These are phyloP conservation scores for Coemansia sp. DNA, from an alignment of 192 early-diverging fungal genomes.

Conservation along the genomic window DNA sequence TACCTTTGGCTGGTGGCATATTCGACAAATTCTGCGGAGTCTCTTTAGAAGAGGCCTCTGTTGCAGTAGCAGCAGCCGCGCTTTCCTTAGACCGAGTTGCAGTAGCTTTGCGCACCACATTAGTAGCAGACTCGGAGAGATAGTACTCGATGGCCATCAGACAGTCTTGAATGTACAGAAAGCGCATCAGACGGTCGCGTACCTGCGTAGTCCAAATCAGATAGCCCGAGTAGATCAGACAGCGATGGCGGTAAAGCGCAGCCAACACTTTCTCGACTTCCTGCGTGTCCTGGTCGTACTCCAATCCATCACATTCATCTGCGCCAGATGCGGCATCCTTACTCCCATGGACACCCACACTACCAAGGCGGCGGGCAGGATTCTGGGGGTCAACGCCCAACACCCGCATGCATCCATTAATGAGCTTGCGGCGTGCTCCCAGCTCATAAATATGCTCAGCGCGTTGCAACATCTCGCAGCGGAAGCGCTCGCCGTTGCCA, in stretches of 20 bases:
- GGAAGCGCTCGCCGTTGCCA: slow-evolving; percentile 34
- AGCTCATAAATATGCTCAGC: slow-evolving; percentile 55
- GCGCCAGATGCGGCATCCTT: neutral
- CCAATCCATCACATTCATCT: slow-evolving; percentile 2
- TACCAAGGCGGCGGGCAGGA: no score
- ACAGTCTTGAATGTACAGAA: slow-evolving; percentile 69
- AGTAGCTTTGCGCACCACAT: slow-evolving; percentile 69
- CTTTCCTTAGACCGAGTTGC: slow-evolving; percentile 11
- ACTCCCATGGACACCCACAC: no score
- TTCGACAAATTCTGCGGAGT: neutral
- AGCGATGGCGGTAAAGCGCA: slow-evolving; percentile 67
- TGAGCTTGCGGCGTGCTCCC: slow-evolving; percentile 49
- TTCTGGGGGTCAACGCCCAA: slow-evolving; percentile 26
- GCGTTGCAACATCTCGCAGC: slow-evolving; percentile 36
- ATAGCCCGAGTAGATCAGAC: slow-evolving; percentile 80
- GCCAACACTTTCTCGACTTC: slow-evolving; percentile 52
- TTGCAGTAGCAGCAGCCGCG: neutral
- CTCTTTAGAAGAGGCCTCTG: neutral
- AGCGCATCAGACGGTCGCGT: slow-evolving; percentile 77
- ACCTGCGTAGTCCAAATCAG: slow-evolving; percentile 84
- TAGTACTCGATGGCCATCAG: slow-evolving; percentile 74
- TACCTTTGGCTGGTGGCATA: neutral
- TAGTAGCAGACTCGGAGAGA: slow-evolving; percentile 76
- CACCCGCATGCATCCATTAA: slow-evolving; percentile 50
- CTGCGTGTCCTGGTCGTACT: slow-evolving; percentile 45